Base-by-base conservation (phyloP, 495 filamentous ascomycete genomes). In the Podospora didyma region DNA sequence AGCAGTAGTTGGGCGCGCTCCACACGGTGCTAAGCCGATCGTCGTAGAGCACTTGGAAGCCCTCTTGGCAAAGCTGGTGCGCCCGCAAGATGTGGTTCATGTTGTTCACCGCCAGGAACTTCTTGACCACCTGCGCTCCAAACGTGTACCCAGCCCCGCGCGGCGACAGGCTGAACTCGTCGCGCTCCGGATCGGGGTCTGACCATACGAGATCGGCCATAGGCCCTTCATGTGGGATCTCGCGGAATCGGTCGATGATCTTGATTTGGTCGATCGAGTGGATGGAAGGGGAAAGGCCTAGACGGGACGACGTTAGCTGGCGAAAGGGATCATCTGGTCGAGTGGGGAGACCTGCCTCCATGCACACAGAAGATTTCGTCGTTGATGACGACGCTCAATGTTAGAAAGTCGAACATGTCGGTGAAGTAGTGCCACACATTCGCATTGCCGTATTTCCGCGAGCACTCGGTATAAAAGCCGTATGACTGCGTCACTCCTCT, bases 161-260 rank as follows among this genome's bases (percentile, higher is more conserved):
- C 6, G 95, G 95, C 7, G 89, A 95, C 2, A 98, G 81, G 0
- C 88, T 92, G 76, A 98, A 98, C 69, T 98, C 94, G 69, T 98
- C 94, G 22, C 92, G 83, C 54, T 97, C 94, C 2, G 90, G 86
- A 64, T 98, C 94, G 1, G 94, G 94, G 67, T 98, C 94, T 2
- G 90, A 95, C 94, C 94, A 98, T 17, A 98, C 94, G 5, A 98
- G 74, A 68, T 98, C 94, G n/a, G 94, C 94, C 94, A 98, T 98
- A 4, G 94, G 94, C 0, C 94, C 94, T 71, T 98, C 94, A 71
- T 98, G 94, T 1, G 94, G 94, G 48, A 98, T 98, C 67, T 98
- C 94, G 42, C 94, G 84, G 75, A 96, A 98, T 7, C 94, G 90
- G 75, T 98, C 94, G 67, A 98, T 97, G 67, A 97, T 92, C 71